Conservation (phyloP, 1,284 basidiomycete species). For the Fistulinella cinereoalba region DNA sequence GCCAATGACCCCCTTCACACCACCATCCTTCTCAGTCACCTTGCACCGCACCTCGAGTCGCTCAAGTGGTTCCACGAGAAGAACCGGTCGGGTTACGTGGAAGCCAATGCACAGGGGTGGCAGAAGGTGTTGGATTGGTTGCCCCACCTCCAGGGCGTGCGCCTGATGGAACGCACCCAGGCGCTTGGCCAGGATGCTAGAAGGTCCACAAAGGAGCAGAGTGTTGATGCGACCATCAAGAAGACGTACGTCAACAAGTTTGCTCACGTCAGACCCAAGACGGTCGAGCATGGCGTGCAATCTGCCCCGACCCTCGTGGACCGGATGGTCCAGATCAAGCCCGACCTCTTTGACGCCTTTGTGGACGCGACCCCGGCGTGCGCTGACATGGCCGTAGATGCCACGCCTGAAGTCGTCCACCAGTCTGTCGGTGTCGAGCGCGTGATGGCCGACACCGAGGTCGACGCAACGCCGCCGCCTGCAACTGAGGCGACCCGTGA, state of each 20-base stretch:
- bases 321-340: constrained; percentile 44
- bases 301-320: constrained; percentile 46
- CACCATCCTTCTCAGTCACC: constrained; percentile 68
- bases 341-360: constrained; percentile 40
- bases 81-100: constrained; percentile 64
- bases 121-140: constrained; percentile 63
- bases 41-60: constrained; percentile 64
- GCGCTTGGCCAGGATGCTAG: constrained; percentile 33
- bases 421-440: constrained; percentile 41
- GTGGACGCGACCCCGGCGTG: constrained; percentile 44
- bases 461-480: constrained; percentile 31
- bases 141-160: constrained; percentile 64
- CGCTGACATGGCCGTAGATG: constrained; percentile 32
- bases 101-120: constrained; percentile 64
- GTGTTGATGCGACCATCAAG: constrained; percentile 53
- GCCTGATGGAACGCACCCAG: constrained; percentile 55
- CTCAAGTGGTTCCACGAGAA: constrained; percentile 74
- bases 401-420: constrained; percentile 35
- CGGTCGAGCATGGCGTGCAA: constrained; percentile 46
- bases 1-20: constrained; percentile 62
- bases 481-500: too few relatives aligned
- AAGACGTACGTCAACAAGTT: constrained; percentile 43
- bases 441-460: constrained; percentile 23
- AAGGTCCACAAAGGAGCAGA: constrained; percentile 42
- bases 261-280: constrained; percentile 47